These are phyloP conservation scores for Blastobotrys muscicola DNA, from an alignment of 805 yeast genomes.

Conservation along the genomic window DNA sequence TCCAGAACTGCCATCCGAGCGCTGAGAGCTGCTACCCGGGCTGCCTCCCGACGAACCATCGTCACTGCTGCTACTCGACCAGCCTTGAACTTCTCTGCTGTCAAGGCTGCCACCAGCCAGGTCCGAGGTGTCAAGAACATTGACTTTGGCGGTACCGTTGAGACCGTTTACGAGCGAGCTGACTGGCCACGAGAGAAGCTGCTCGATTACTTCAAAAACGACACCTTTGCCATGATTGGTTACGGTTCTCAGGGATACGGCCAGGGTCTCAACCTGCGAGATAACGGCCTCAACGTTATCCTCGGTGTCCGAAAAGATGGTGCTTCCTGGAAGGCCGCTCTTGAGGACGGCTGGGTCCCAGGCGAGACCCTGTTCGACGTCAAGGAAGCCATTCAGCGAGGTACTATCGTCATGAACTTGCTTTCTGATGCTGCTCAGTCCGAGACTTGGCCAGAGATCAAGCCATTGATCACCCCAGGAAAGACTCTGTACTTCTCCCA, in stretches of 20 bases:
- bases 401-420: constrained; percentile 95
- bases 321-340: constrained; percentile 99
- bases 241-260: constrained; percentile 99
- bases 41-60: constrained; percentile 42
- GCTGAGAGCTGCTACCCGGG: constrained; percentile 38
- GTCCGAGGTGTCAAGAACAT: constrained; percentile 92
- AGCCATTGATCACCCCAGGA: constrained; percentile 90
- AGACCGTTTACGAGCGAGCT: constrained; percentile 94
- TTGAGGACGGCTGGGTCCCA: constrained; percentile 99
- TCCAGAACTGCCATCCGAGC: constrained; percentile 32
- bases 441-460: constrained; percentile 85
- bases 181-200: constrained; percentile 99
- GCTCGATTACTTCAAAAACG: constrained; percentile 93
- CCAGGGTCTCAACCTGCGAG: constrained; percentile 98
- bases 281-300: constrained; percentile 95
- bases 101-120: constrained; percentile 36
- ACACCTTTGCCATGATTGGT: constrained; percentile 95
- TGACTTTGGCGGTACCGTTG: constrained; percentile 93
- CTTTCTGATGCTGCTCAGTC: constrained; percentile 99
- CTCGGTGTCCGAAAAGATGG: constrained; percentile 98
- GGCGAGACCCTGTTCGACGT: constrained; percentile 97
- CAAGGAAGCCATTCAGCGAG: constrained; percentile 82
- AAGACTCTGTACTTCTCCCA: constrained; percentile 98
- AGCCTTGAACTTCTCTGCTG: constrained; percentile 8
- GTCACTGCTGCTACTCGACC: constrained; percentile 38